Percentiles rank a stretch among this genome's conserved stretches.
Evolutionary conservation across 805 yeast species (phyloP).

Genomic region (Candida taoyuanica): DNA sequence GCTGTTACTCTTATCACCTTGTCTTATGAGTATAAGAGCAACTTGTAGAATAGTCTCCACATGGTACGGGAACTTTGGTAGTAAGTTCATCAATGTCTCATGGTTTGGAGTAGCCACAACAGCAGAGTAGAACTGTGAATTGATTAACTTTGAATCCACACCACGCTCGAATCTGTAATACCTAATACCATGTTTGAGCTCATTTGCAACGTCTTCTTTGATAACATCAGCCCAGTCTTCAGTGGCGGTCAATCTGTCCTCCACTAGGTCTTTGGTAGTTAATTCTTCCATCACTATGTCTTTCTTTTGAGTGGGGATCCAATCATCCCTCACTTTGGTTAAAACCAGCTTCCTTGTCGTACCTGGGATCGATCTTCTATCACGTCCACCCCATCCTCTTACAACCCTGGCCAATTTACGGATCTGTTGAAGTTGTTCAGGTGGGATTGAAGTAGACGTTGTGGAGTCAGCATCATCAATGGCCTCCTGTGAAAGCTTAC

Average conservation of each 20-base stretch:
- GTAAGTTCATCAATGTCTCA: conserved; percentile 53
- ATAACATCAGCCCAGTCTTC: conserved; percentile 49
- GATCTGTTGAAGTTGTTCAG: conserved; percentile 62
- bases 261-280: conserved; percentile 33
- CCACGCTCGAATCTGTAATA: conserved; percentile 50
- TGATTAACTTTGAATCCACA: conserved; percentile 31
- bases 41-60: conserved; percentile 75
- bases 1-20: conserved; percentile 67
- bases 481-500: conserved; percentile 61
- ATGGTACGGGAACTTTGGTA: conserved; percentile 67
- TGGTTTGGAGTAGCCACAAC: conserved; percentile 76
- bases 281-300: conserved; percentile 59
- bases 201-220: conserved; percentile 34
- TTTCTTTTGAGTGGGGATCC: conserved; percentile 66
- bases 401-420: conserved; percentile 47
- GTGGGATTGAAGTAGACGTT: conserved; percentile 64
- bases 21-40: conserved; percentile 66
- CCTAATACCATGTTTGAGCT: conserved; percentile 42
- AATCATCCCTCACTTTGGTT: conserved; percentile 73
- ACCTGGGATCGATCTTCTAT: conserved; percentile 70
- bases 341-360: conserved; percentile 60
- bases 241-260: conserved; percentile 29
- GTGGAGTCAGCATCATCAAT: conserved; percentile 73
- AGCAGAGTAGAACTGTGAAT: conserved; percentile 53
- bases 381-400: conserved; percentile 83